Evolutionary conservation across 2,329 filamentous ascomycete species (phyloP).

Genomic region (Ceratocystis alfenasii): DNA sequence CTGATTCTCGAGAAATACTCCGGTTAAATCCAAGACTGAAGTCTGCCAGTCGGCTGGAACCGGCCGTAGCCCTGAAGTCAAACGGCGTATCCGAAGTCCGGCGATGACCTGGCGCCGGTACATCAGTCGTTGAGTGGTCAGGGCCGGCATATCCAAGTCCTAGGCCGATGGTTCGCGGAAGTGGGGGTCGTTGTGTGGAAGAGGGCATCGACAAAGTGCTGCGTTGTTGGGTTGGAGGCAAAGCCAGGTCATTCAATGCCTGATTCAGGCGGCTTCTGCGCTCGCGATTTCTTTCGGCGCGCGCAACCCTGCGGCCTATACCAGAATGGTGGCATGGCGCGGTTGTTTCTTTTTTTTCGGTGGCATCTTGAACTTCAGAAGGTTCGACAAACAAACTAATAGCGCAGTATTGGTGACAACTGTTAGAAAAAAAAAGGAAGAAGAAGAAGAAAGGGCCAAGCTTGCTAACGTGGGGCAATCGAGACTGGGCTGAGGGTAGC

Average conservation of each 20-base stretch:
- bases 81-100: not conserved
- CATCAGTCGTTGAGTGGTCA: not conserved
- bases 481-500: not conserved
- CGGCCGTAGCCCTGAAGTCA: not conserved
- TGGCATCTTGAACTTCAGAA: not conserved
- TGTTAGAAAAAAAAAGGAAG: not conserved
- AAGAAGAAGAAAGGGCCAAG: too few species aligned
- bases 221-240: not conserved
- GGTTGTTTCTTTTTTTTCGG: not conserved
- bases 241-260: not conserved
- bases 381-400: constrained; percentile 9
- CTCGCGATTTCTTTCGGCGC: not conserved
- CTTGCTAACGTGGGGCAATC: not conserved
- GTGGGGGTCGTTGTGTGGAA: not conserved
- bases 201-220: not conserved
- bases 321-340: not conserved
- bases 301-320: not conserved
- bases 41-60: not conserved
- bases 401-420: not conserved
- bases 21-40: not conserved
- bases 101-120: not conserved
- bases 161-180: not conserved
- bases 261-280: constrained; percentile 1
- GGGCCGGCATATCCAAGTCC: not conserved
- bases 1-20: not conserved